A percentile compares a stretch with the other conserved stretches of the same genome.
phyloP scores from a whole-genome alignment of 2,329 filamentous ascomycete genomes.

The Verticillium klebahnii region DNA sequence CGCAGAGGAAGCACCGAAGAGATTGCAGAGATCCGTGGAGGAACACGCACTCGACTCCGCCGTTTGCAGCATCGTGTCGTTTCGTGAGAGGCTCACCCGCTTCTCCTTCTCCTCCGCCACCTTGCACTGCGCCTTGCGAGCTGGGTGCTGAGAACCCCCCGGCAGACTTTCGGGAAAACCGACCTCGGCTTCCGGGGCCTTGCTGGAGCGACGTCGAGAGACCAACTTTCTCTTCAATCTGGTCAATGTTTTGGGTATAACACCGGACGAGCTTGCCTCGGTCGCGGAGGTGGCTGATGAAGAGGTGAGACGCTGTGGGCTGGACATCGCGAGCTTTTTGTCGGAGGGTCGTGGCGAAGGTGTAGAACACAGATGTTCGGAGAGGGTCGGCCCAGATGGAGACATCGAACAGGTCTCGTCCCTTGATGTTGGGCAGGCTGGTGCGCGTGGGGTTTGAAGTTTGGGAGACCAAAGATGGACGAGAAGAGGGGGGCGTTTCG shows the following conservation, averaged over 20 bases:
- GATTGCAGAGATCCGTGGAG: conserved; percentile 65
- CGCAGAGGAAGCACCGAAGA: conserved; percentile 61
- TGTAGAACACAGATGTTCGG: conserved; percentile 67
- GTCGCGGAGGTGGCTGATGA: conserved; percentile 63
- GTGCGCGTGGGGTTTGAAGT: conserved; percentile 22
- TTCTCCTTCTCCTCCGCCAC: not conserved
- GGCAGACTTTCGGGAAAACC: conserved; percentile 49
- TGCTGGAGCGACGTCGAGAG: conserved; percentile 57
- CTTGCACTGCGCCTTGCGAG: not conserved
- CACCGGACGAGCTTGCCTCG: conserved; percentile 64
- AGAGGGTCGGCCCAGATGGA: conserved; percentile 65
- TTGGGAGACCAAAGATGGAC: conserved; percentile 33
- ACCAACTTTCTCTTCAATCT: conserved; percentile 66
- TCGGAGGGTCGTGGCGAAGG: conserved; percentile 63
- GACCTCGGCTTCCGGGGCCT: conserved; percentile 57
- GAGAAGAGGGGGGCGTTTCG: conserved; percentile 35
- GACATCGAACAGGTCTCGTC: conserved; percentile 66
- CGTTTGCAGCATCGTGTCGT: conserved; percentile 3
- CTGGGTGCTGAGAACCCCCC: conserved; percentile 15
- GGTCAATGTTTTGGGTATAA: conserved; percentile 74
- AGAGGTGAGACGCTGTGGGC: conserved; percentile 63
- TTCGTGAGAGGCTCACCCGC: not conserved
- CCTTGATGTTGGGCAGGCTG: conserved; percentile 59
- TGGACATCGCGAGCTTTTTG: conserved; percentile 59
- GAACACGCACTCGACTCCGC: conserved; percentile 61